These are phyloP conservation scores for Ramaria rubella DNA, from an alignment of 768 basidiomycete genomes.

Conservation along the genomic window DNA sequence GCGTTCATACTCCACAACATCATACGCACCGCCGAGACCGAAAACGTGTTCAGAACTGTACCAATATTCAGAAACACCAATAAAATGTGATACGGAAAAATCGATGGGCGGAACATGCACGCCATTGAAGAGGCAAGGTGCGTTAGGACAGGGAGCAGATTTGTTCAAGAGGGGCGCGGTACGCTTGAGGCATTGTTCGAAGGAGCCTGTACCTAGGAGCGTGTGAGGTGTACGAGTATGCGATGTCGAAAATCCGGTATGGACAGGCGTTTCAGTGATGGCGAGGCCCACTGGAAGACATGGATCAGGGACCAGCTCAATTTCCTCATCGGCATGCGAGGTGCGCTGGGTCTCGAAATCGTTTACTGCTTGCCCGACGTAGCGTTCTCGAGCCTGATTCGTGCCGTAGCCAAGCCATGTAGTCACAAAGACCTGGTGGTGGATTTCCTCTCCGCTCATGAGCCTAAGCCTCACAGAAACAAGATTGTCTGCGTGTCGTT, in stretches of 20 bases:
- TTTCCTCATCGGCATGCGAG: conserved; percentile 12
- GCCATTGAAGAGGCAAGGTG: conserved; percentile 90
- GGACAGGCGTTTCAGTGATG: conserved; percentile 51
- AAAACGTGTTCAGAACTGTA: conserved; percentile 98
- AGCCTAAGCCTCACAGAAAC: conserved; percentile 77
- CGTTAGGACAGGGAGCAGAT: conserved; percentile 69
- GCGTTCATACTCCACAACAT: conserved; percentile 93
- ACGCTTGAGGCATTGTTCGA: conserved; percentile 70
- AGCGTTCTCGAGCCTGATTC: conserved; percentile 92
- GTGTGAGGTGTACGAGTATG: conserved; percentile 50
- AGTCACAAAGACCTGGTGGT: conserved; percentile 92
- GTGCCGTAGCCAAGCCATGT: conserved; percentile 99
- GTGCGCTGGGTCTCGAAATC: conserved; percentile 43
- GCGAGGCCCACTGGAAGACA: conserved; percentile 78
- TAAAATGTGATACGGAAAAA: conserved; percentile 88
- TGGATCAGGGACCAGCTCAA: conserved; percentile 64
- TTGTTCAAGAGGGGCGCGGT: conserved; percentile 82
- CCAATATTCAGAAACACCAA: conserved; percentile 99
- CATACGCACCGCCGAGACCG: conserved; percentile 89
- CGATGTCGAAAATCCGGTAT: conserved; percentile 30
- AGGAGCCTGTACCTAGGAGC: conserved; percentile 84
- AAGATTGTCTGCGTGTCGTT: conserved; percentile 45
- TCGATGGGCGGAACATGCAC: conserved; percentile 91
- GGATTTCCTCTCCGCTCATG: conserved; percentile 78
- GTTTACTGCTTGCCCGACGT: conserved; percentile 62